Evolutionary conservation across 306 rosid genomes (phyloP).

Genomic region (Inga oerstediana): DNA sequence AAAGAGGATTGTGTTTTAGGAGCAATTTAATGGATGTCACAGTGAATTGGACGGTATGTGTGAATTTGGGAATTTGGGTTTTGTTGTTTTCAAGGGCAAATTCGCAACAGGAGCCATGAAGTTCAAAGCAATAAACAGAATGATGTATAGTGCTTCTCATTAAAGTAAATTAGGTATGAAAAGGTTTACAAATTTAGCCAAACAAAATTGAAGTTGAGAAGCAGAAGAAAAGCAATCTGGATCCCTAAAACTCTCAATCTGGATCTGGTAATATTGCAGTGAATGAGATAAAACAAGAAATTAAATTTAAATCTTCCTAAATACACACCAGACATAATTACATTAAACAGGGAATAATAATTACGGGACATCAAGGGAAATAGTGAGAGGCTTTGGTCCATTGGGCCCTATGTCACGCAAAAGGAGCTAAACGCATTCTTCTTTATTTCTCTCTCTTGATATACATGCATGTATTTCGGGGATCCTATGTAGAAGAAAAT

Average conservation of each 20-base stretch:
- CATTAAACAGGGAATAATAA: neutral
- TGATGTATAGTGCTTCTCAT: neutral
- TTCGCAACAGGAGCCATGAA: neutral
- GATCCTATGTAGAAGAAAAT: neutral
- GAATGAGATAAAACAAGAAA: neutral
- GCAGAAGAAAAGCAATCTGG: neutral
- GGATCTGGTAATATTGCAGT: neutral
- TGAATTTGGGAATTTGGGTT: conserved; percentile 2
- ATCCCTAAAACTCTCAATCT: neutral
- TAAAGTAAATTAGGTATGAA: neutral
- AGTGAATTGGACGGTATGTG: neutral
- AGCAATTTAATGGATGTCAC: neutral
- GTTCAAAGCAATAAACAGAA: neutral
- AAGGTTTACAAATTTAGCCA: neutral
- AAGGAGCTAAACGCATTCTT: neutral
- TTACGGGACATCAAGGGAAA: neutral
- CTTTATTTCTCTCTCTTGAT: neutral
- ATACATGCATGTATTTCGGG: neutral
- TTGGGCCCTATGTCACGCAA: neutral
- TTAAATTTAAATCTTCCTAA: neutral
- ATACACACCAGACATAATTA: neutral
- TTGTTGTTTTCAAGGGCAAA: neutral
- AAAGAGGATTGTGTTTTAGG: neutral
- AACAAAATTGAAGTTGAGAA: neutral
- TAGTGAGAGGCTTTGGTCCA: neutral